Evolutionary conservation across 2,329 filamentous ascomycete species (phyloP).

Genomic region (Penicillium sp.): DNA sequence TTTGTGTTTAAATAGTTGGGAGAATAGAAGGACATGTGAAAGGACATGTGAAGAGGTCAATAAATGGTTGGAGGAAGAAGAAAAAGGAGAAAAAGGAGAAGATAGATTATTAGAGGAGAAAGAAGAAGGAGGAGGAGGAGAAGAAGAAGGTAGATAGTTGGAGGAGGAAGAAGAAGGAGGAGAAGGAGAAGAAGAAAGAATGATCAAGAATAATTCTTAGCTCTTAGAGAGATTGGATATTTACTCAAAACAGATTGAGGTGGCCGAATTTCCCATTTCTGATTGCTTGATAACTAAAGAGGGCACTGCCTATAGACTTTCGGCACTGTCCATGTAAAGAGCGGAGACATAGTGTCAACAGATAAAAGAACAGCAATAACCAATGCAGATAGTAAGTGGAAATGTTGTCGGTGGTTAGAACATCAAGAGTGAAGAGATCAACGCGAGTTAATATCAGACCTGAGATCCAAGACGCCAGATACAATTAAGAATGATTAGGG

Average conservation of each 20-base stretch:
- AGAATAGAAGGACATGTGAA: too few species aligned
- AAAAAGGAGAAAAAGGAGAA: not conserved
- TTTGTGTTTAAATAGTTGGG: too few species aligned
- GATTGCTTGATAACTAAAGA: slow-evolving; percentile 40
- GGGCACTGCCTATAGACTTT: slow-evolving; percentile 20
- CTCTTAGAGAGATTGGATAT: not conserved
- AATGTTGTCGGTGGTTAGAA: slow-evolving; percentile 1
- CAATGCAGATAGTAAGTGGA: slow-evolving; percentile 12
- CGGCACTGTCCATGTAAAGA: slow-evolving; percentile 13
- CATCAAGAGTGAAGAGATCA: slow-evolving; percentile 28
- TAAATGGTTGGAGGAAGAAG: too few species aligned
- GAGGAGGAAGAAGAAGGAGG: not conserved
- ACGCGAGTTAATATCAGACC: slow-evolving; percentile 29
- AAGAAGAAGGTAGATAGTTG: not conserved
- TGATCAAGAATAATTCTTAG: too few species aligned
- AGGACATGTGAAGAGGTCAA: too few species aligned
- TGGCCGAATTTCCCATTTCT: slow-evolving; percentile 51
- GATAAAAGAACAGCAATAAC: slow-evolving; percentile 16
- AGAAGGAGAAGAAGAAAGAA: not conserved
- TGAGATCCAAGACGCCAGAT: slow-evolving; percentile 26
- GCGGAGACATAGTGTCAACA: slow-evolving; percentile 9
- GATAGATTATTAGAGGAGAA: not conserved
- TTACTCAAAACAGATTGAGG: slow-evolving; percentile 34
- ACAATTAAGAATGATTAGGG: slow-evolving; percentile 33
- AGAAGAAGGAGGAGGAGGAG: not conserved